A percentile compares a stretch with the other conserved stretches of the same genome.
Conservation (phyloP, 164 flowering plant species). For the Umbilicus rupestris region DNA sequence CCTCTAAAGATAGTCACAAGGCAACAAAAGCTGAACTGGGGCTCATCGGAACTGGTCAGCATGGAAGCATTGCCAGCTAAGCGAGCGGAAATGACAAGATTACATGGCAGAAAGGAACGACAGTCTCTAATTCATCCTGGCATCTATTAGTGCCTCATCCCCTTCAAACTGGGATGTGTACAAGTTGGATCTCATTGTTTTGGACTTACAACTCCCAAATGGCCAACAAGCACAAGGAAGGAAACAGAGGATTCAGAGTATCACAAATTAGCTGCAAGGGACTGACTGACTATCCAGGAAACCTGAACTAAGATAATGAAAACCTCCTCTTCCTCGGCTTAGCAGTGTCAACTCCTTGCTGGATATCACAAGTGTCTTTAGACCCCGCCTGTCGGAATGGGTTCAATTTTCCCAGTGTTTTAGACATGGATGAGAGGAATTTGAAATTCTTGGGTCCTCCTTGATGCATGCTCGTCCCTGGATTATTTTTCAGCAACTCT, state of each 20-base stretch:
- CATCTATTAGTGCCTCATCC: background rate
- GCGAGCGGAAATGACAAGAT: background rate
- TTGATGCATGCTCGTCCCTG: background rate
- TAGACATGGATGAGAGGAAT: conserved; percentile 80
- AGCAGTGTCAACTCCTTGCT: conserved; percentile 33
- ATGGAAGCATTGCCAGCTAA: background rate
- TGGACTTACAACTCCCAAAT: too few relatives aligned
- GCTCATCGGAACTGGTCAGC: background rate
- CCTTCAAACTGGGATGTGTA: conserved; percentile 5
- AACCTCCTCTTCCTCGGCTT: conserved; percentile 93
- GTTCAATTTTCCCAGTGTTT: conserved; percentile 76
- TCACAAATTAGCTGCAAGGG: background rate
- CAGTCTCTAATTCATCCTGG: background rate
- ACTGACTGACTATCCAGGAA: too few relatives aligned
- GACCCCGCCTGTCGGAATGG: conserved; percentile 85
- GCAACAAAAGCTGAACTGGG: conserved; percentile 4
- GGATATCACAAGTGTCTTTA: conserved; percentile 66
- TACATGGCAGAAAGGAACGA: background rate
- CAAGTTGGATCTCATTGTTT: too few relatives aligned
- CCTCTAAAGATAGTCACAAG: conserved; percentile 63
- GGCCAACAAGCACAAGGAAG: background rate
- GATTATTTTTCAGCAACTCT: conserved; percentile 38
- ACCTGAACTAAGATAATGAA: conserved; percentile 51
- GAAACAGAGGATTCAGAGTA: background rate
- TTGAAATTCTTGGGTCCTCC: conserved; percentile 23